Evolutionary conservation across 192 early-diverging fungal species (phyloP), one percentile per base, ranked within the genome.

Genomic region (Coemansia sp.): DNA sequence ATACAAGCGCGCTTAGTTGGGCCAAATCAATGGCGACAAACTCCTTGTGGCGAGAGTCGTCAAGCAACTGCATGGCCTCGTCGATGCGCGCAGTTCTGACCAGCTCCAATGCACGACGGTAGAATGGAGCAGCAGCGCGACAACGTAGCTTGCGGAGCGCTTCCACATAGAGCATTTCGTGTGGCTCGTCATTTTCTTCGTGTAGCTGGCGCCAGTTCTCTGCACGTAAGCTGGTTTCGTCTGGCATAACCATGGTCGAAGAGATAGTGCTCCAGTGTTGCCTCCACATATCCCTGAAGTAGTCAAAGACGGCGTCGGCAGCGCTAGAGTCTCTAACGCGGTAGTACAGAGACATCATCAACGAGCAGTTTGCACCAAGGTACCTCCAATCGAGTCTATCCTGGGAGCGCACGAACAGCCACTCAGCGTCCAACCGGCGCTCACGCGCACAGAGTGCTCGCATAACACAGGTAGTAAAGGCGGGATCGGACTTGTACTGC

Each of bases 331-430:
- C 64, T 22, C 65, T 67, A 0, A 36, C 3, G 6, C 74, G 78
- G 38, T 80, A 80, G 67, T 76, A 72, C 78, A 80, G 72, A 22
- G 70, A 57, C 71, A 80, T 80, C 74, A 73, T 70, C 38, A 64
- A 24, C 11, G 67, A 70, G 34, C 49, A 38, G 7, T 62, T 42
- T 1, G 57, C n/a, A 15, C 78, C 78, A n/a, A 65, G 9, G 57
- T 80, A 22, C 43, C 65, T 66, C 57, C 57, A 59, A 5, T 34
- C 16, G 31, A 18, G 31, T 18, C 15, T 59, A 34, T 33, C 16
- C 15, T 18, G 57, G 12, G 44, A 36, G 42, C 54, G 20, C 24
- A 8, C 15, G 54, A 80, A 70, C 47, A 76, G 20, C 67, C 57
- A 43, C 49, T 80, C 73, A 4, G 78, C 73, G 51, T 75, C 66